phyloP scores from a whole-genome alignment of 2,329 filamentous ascomycete species.

The Aspergillus calidoustus region DNA sequence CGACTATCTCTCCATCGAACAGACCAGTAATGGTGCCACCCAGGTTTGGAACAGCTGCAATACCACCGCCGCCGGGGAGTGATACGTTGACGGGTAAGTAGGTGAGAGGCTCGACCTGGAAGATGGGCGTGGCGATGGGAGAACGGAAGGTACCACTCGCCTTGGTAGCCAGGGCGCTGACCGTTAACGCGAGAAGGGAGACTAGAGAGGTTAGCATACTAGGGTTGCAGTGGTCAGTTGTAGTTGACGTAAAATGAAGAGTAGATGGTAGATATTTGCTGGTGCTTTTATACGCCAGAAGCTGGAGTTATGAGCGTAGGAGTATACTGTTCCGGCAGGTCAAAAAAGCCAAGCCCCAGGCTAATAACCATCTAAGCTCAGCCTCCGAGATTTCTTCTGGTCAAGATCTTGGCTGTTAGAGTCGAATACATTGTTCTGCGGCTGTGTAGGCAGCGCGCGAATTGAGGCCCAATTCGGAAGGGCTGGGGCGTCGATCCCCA shows the following conservation, averaged over 20 bases:
- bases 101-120: conserved; percentile 4
- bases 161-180: background rate
- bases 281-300: background rate
- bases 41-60: conserved; percentile 4
- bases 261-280: background rate
- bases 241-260: background rate
- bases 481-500: background rate
- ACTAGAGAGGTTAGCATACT: background rate
- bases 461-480: conserved; percentile 3
- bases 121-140: conserved; percentile 8
- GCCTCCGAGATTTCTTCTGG: background rate
- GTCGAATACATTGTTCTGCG: background rate
- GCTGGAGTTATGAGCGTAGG: background rate
- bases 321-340: background rate
- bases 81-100: conserved; percentile 4
- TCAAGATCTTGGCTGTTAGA: background rate
- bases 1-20: conserved; percentile 7
- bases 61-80: background rate
- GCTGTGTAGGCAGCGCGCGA: conserved; percentile 6
- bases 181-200: background rate
- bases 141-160: background rate
- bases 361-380: background rate
- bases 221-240: background rate
- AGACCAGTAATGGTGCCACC: conserved; percentile 4
- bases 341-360: too few relatives aligned